phyloP scores from a whole-genome alignment of 306 rosid species.

The Vachellia collinsii region DNA sequence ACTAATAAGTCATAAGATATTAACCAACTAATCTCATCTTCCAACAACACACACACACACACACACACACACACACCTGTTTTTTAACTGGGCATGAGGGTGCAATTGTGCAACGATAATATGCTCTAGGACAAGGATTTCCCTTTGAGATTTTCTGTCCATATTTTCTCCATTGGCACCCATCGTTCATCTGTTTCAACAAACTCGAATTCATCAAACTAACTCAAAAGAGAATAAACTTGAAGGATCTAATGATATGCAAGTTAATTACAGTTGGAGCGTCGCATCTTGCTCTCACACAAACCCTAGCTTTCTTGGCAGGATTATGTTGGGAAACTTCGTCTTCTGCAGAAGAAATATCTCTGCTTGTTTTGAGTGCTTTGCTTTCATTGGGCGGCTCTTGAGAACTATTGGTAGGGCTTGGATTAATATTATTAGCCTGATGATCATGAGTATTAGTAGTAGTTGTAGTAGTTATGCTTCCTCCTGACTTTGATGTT shows the following conservation, averaged over 20 bases:
- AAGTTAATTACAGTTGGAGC: constrained; percentile 60
- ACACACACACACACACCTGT: constrained; percentile 32
- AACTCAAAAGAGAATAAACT: too few relatives aligned
- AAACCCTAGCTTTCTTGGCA: constrained; percentile 74
- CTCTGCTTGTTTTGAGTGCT: constrained; percentile 43
- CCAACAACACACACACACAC: too few relatives aligned
- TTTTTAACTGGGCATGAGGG: constrained; percentile 78
- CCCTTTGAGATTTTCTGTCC: constrained; percentile 91
- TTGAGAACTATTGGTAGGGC: constrained; percentile 51
- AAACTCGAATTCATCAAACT: background rate
- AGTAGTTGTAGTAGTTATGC: constrained; percentile 10
- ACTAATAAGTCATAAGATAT: too few relatives aligned
- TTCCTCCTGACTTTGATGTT: constrained; percentile 49
- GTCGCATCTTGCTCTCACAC: constrained; percentile 73
- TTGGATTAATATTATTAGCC: constrained; percentile 24
- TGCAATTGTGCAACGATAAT: constrained; percentile 83
- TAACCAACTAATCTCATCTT: too few relatives aligned
- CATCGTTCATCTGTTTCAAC: constrained; percentile 69
- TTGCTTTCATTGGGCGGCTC: constrained; percentile 40
- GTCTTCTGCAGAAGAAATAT: constrained; percentile 45
- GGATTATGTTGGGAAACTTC: constrained; percentile 60
- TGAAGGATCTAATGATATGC: too few relatives aligned
- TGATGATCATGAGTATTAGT: background rate
- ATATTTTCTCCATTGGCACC: constrained; percentile 94
- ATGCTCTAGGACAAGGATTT: constrained; percentile 92